Evolutionary conservation across 192 early-diverging fungal species (phyloP).

Genomic region (Rhizophagus prolifer): DNA sequence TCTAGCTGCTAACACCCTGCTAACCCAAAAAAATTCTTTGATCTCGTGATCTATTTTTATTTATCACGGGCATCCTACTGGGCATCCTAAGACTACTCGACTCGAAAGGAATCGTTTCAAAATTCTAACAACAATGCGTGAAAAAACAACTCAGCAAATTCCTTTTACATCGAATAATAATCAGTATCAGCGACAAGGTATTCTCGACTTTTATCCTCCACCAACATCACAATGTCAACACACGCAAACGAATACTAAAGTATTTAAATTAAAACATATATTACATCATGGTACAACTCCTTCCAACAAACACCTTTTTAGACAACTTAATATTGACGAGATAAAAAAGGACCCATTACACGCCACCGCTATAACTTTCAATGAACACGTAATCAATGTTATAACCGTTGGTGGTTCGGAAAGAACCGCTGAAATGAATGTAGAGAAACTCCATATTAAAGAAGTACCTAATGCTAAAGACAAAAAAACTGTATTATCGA

Average conservation of each 20-base stretch:
- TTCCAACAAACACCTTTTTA: background rate
- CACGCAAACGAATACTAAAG: background rate
- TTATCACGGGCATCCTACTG: too few relatives aligned
- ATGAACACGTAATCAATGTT: background rate
- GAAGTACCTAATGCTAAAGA: conserved; percentile 69
- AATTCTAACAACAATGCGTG: background rate
- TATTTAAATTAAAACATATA: background rate
- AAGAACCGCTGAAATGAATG: background rate
- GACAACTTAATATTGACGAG: background rate
- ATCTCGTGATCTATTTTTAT: too few relatives aligned
- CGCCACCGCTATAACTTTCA: background rate
- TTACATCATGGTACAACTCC: conserved; percentile 1
- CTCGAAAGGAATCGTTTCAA: too few relatives aligned
- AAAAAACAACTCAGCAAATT: background rate
- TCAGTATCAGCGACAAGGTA: background rate
- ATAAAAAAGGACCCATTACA: background rate
- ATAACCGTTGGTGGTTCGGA: background rate
- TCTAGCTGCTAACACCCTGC: too few relatives aligned
- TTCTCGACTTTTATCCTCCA: background rate
- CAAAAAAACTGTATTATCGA: conserved; percentile 62
- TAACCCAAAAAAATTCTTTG: too few relatives aligned
- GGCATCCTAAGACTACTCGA: too few relatives aligned
- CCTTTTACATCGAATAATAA: background rate
- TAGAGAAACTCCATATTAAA: background rate
- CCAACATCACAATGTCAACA: background rate